A percentile compares a stretch with the other conserved stretches of the same genome.
Conservation (phyloP, 345 rosid genomes). For the Eucalyptus marginata region DNA sequence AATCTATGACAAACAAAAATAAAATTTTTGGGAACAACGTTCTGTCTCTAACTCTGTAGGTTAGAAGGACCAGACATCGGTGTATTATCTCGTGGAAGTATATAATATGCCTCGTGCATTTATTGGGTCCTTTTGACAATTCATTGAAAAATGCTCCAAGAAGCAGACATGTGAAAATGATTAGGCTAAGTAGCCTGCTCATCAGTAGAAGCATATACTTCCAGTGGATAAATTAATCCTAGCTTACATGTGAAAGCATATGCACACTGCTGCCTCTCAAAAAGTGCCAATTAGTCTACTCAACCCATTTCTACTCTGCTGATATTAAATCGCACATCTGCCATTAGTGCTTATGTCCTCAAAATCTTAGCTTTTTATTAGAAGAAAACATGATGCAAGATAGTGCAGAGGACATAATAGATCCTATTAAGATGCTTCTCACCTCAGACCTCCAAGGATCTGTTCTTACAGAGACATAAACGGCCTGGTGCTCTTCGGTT, state of each 20-base stretch:
- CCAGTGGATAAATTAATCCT: not conserved
- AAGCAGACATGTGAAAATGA: not conserved
- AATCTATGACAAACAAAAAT: not conserved
- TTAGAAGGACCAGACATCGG: not conserved
- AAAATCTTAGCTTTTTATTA: not conserved
- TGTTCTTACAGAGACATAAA: conserved; percentile 72
- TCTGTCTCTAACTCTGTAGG: not conserved
- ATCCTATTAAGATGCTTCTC: conserved; percentile 3
- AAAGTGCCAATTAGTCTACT: not conserved
- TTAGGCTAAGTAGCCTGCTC: not conserved
- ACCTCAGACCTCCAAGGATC: conserved; percentile 83
- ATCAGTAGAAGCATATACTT: not conserved
- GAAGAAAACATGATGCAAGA: not conserved
- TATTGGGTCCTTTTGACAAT: not conserved
- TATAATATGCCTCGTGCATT: not conserved
- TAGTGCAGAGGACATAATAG: not conserved
- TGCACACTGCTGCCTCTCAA: not conserved
- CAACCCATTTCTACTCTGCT: not conserved
- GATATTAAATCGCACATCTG: not conserved
- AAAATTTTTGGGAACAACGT: not conserved
- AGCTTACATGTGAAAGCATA: not conserved
- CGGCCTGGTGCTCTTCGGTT: conserved; percentile 87
- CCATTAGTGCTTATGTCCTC: not conserved
- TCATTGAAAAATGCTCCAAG: not conserved
- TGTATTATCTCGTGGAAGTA: not conserved